These are phyloP conservation scores for Ascochyta viciae-villosae DNA, from an alignment of 2,329 filamentous ascomycete genomes.

Conservation along the genomic window DNA sequence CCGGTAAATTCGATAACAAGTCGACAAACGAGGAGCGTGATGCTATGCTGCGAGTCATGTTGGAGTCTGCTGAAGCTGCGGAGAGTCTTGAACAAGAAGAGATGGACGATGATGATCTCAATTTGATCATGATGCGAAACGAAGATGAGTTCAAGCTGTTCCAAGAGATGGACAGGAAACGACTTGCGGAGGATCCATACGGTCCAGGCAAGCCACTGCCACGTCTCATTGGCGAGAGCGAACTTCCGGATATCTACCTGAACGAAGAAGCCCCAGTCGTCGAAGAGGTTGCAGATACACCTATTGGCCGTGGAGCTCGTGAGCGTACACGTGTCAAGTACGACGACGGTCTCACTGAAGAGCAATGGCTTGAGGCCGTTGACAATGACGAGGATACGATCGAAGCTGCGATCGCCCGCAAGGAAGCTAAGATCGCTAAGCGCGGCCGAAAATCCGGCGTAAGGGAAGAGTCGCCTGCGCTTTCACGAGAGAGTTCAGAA, in stretches of 20 bases:
- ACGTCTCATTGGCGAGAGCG: conserved; percentile 84
- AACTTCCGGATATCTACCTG: conserved; percentile 93
- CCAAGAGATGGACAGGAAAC: conserved; percentile 82
- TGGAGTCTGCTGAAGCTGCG: conserved; percentile 77
- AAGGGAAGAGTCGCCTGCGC: conserved; percentile 75
- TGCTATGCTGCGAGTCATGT: conserved; percentile 89
- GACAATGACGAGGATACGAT: conserved; percentile 95
- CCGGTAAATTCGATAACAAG: conserved; percentile 99
- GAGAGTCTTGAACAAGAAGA: conserved; percentile 86
- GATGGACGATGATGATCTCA: conserved; percentile 98
- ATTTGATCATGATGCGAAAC: conserved; percentile 88
- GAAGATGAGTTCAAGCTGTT: conserved; percentile 81
- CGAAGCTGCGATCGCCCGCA: conserved; percentile 89
- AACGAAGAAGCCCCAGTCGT: conserved; percentile 81
- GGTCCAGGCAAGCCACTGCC: conserved; percentile 74
- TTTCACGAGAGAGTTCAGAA: conserved; percentile 84
- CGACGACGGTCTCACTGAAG: conserved; percentile 95
- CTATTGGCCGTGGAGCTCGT: conserved; percentile 84
- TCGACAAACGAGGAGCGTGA: conserved; percentile 98
- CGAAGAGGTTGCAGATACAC: conserved; percentile 78
- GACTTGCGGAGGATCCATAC: conserved; percentile 71
- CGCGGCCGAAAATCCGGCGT: conserved; percentile 69
- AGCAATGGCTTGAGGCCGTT: conserved; percentile 98
- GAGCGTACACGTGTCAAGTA: conserved; percentile 95
- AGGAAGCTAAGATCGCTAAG: conserved; percentile 83